These are phyloP conservation scores for Globisporangium abappressorium DNA, from an alignment of 352 stramenopile genomes.

Conservation along the genomic window DNA sequence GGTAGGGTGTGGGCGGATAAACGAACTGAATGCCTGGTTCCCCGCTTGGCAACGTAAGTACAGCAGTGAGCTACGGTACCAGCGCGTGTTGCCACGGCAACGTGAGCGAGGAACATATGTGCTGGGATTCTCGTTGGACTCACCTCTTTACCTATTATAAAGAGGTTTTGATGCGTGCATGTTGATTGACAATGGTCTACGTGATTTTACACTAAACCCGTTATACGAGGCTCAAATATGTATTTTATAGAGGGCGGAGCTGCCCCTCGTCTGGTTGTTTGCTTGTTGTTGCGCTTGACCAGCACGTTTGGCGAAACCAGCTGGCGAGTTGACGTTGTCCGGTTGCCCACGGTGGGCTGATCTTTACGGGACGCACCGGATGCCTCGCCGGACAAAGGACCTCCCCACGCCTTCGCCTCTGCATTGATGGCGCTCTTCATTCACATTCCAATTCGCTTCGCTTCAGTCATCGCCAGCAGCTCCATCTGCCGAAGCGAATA, in stretches of 20 bases:
- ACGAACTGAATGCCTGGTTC: neutral
- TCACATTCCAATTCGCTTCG: constrained; percentile 36
- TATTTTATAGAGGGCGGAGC: neutral
- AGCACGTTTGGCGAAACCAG: neutral
- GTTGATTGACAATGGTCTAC: neutral
- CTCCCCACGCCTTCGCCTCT: constrained; percentile 6
- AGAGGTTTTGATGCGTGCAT: neutral
- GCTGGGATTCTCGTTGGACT: neutral
- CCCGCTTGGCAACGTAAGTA: neutral
- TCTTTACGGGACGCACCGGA: constrained; percentile 18
- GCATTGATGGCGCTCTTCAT: constrained; percentile 16
- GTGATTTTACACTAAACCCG: neutral
- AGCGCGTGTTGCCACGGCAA: neutral
- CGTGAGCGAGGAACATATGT: neutral
- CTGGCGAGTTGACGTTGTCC: neutral
- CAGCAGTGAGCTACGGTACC: neutral
- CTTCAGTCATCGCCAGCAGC: constrained; percentile 1
- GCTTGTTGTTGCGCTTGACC: neutral
- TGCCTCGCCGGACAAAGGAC: constrained; percentile 16
- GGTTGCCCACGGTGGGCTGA: neutral
- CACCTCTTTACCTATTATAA: neutral
- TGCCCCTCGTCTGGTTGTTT: neutral
- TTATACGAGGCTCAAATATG: neutral
- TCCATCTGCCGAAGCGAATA: neutral
- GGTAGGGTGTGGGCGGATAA: neutral